Evolutionary conservation across 768 basidiomycete genomes (phyloP).

Genomic region (Termitomyces sp.): DNA sequence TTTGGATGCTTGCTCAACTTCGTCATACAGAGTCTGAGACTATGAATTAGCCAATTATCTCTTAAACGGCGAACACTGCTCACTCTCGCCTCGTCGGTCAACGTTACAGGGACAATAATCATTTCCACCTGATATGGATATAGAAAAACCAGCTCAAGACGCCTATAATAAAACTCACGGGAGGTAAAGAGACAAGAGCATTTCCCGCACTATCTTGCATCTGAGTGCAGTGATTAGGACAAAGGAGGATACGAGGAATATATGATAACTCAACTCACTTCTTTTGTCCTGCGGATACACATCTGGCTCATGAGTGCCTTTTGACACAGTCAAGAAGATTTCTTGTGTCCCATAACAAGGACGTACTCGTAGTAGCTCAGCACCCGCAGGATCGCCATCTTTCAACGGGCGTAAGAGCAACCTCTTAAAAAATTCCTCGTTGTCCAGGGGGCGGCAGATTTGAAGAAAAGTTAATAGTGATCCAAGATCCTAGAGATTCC

Average conservation of each 20-base stretch:
- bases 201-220: constrained; percentile 84
- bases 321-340: constrained; percentile 11
- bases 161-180: constrained; percentile 32
- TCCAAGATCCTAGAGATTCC: constrained; percentile 68
- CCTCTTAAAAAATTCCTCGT: constrained; percentile 78
- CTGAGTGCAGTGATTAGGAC: constrained; percentile 29
- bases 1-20: constrained; percentile 60
- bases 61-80: constrained; percentile 12
- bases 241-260: not conserved
- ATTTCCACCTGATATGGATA: constrained; percentile 59
- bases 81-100: constrained; percentile 65
- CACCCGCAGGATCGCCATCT: constrained; percentile 62
- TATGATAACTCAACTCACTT: constrained; percentile 36
- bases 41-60: constrained; percentile 16
- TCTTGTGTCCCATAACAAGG: not conserved
- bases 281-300: constrained; percentile 83
- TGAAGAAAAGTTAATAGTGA: constrained; percentile 80
- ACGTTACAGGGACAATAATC: constrained; percentile 66
- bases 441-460: constrained; percentile 83
- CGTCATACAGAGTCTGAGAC: constrained; percentile 52
- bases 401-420: constrained; percentile 77
- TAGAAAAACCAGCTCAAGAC: not conserved
- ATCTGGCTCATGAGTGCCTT: constrained; percentile 76
- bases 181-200: constrained; percentile 70
- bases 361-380: constrained; percentile 65